Conservation (phyloP, 257 asterid species). For the Gentiana straminea region DNA sequence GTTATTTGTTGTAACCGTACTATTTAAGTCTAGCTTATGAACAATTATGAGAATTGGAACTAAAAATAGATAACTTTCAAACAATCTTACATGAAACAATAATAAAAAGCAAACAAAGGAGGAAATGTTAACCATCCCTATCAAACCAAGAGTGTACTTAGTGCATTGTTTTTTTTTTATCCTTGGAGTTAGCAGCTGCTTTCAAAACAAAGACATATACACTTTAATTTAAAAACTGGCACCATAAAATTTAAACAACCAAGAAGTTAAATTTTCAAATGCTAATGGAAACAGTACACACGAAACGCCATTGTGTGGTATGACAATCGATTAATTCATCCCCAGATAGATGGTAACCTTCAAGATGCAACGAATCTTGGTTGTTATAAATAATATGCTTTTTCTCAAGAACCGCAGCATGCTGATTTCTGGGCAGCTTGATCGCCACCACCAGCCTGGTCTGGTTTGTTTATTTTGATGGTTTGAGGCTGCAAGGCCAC, state of each 20-base stretch:
- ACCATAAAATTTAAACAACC: conserved; percentile 18
- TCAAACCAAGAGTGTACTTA: not conserved
- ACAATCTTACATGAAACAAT: not conserved
- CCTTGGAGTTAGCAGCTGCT: not conserved
- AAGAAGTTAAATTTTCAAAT: conserved; percentile 27
- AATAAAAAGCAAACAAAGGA: no score
- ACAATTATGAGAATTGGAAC: no score
- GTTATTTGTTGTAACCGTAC: no score
- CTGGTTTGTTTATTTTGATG: conserved; percentile 57
- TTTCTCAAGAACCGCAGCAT: conserved; percentile 69
- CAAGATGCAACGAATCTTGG: conserved; percentile 10
- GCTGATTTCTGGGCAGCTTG: conserved; percentile 61
- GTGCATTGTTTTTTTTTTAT: not conserved
- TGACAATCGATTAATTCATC: conserved; percentile 28
- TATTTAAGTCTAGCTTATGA: no score
- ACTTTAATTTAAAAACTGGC: conserved; percentile 27
- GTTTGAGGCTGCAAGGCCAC: conserved; percentile 54
- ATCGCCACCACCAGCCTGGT: conserved; percentile 48
- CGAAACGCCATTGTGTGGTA: conserved; percentile 19
- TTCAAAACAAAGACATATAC: conserved; percentile 13
- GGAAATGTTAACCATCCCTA: not conserved
- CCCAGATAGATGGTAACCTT: conserved; percentile 25
- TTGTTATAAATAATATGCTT: no score
- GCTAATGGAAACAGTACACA: conserved; percentile 32
- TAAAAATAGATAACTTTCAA: not conserved